Percentiles rank a stretch among this genome's conserved stretches.
phyloP scores from a whole-genome alignment of 495 filamentous ascomycete species.

The Penicillium odoratum region DNA sequence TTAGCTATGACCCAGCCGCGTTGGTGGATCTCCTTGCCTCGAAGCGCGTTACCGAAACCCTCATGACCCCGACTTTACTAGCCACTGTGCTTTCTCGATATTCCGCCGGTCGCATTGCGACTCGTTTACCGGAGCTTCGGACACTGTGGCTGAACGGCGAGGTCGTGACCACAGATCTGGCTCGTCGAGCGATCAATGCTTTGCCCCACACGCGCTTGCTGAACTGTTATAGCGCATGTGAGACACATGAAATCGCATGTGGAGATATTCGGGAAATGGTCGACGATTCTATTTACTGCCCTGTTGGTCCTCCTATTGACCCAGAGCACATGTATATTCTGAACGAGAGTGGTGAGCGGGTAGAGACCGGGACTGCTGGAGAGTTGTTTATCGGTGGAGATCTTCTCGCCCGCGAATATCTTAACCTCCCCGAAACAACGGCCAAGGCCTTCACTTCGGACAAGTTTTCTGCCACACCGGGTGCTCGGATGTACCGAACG shows the following conservation, averaged over 20 bases:
- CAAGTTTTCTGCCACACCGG: slow-evolving; percentile 51
- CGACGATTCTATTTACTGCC: slow-evolving; percentile 54
- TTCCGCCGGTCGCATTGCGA: slow-evolving; percentile 45
- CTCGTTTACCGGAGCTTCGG: slow-evolving; percentile 56
- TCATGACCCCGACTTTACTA: slow-evolving; percentile 73
- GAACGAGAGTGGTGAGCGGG: slow-evolving; percentile 53
- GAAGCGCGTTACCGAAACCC: slow-evolving; percentile 62
- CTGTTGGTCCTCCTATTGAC: slow-evolving; percentile 62
- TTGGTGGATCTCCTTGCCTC: slow-evolving; percentile 62
- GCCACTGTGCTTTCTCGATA: slow-evolving; percentile 62
- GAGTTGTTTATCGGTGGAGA: slow-evolving; percentile 81
- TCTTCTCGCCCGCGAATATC: slow-evolving; percentile 77
- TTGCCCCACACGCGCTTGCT: slow-evolving; percentile 63
- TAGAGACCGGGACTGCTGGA: slow-evolving; percentile 66
- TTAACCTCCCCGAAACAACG: slow-evolving; percentile 80
- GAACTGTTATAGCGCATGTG: slow-evolving; percentile 71
- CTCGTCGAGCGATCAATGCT: slow-evolving; percentile 56
- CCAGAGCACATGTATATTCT: slow-evolving; percentile 60
- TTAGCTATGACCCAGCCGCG: slow-evolving; percentile 65
- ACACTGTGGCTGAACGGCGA: slow-evolving; percentile 72
- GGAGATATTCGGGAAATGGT: slow-evolving; percentile 66
- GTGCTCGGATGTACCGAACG: slow-evolving; percentile 71
- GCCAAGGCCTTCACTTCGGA: slow-evolving; percentile 65
- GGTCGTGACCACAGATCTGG: slow-evolving; percentile 68
- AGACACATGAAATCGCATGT: slow-evolving; percentile 71